Conservation (phyloP, 371 early-diverging fungal genomes). For the Entomophthora muscae region DNA sequence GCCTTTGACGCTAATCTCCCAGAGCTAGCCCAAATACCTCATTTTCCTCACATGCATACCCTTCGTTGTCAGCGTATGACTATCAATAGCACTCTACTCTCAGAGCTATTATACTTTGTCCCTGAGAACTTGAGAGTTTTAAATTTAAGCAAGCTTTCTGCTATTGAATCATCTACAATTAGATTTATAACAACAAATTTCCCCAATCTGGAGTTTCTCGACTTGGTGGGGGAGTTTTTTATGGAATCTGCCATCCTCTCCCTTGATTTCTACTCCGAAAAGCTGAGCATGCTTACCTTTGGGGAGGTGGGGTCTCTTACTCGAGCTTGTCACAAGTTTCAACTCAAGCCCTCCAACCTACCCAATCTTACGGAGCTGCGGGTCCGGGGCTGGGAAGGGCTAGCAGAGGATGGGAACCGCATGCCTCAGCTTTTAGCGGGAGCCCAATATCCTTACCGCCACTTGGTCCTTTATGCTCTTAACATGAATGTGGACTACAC, state of each 20-base stretch:
- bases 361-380: background rate
- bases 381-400: background rate
- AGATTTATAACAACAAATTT: background rate
- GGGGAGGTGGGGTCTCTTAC: background rate
- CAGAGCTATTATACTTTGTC: background rate
- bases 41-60: background rate
- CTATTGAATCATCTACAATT: background rate
- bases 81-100: background rate
- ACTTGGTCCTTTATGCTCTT: background rate
- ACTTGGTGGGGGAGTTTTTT: background rate
- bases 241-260: background rate
- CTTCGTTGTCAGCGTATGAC: background rate
- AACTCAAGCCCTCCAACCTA: background rate
- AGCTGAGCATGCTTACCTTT: background rate
- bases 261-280: background rate
- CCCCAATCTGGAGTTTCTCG: background rate
- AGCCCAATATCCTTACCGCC: background rate
- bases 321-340: background rate
- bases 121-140: background rate
- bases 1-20: background rate
- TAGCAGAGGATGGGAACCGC: background rate
- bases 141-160: background rate
- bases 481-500: slow-evolving; percentile 3
- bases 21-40: background rate
- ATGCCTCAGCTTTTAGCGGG: background rate